A percentile compares a stretch with the other conserved stretches of the same genome.
phyloP scores from a whole-genome alignment of 1,284 basidiomycete genomes.

The Takashimella tepidaria region DNA sequence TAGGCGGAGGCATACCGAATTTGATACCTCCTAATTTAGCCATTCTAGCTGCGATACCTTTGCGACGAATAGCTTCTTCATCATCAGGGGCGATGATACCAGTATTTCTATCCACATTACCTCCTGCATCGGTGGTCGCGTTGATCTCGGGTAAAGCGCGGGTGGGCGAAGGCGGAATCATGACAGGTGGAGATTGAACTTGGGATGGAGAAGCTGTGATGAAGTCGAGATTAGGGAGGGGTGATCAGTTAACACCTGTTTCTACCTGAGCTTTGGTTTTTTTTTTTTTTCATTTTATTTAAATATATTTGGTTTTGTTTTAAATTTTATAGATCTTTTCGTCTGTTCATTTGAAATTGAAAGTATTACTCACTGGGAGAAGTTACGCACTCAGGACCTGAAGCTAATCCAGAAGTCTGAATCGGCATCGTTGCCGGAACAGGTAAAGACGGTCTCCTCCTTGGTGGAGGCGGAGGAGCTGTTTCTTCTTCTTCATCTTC shows the following conservation, averaged over 20 bases:
- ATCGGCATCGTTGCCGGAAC: too few species aligned
- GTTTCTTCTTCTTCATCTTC: conserved; percentile 12
- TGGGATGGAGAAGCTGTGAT: conserved; percentile 11
- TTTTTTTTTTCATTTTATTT: too few species aligned
- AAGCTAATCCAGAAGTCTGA: conserved; percentile 5
- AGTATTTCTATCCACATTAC: background rate
- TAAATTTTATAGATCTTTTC: too few species aligned
- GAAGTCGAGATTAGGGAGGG: background rate
- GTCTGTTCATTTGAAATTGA: too few species aligned
- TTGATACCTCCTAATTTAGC: conserved; percentile 78
- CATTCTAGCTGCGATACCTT: conserved; percentile 81
- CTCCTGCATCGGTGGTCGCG: background rate
- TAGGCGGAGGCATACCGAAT: conserved; percentile 57
- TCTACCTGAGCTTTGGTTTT: too few species aligned
- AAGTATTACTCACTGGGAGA: conserved; percentile 18
- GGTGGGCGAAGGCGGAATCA: background rate
- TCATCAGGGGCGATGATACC: background rate
- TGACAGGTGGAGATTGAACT: conserved; percentile 7
- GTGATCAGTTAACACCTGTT: too few species aligned
- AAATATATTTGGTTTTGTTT: too few species aligned
- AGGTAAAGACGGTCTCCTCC: background rate
- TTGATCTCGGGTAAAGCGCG: background rate
- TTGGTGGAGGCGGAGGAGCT: conserved; percentile 10
- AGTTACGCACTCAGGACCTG: background rate
- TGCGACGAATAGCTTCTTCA: conserved; percentile 67